These are phyloP conservation scores for Elsinoe fawcettii DNA, from an alignment of 2,329 filamentous ascomycete genomes.

Conservation along the genomic window DNA sequence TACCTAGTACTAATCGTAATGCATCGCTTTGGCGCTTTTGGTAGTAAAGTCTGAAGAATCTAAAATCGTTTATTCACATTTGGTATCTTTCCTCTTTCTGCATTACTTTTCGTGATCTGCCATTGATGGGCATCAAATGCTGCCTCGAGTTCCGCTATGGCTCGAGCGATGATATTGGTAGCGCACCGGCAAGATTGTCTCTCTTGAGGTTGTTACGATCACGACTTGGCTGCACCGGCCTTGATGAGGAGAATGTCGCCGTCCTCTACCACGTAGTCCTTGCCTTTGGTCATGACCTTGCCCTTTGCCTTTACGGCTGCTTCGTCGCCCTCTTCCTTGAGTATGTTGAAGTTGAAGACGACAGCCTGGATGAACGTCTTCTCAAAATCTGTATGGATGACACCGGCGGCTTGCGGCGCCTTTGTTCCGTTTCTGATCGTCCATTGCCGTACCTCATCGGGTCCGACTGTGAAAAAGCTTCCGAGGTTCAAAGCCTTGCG, in stretches of 20 bases:
- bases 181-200: not conserved
- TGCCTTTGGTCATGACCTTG: constrained; percentile 97
- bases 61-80: constrained; percentile 9
- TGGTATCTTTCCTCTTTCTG: constrained; percentile 1
- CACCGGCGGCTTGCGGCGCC: constrained; percentile 93
- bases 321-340: constrained; percentile 87
- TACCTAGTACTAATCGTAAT: constrained; percentile 5
- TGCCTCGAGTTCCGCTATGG: no score
- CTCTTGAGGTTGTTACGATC: constrained; percentile 11
- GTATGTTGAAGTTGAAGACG: constrained; percentile 76
- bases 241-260: constrained; percentile 83
- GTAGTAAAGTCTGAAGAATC: not conserved
- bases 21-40: not conserved
- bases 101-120: not conserved
- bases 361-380: constrained; percentile 98
- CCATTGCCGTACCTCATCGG: constrained; percentile 97
- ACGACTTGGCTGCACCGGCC: constrained; percentile 67
- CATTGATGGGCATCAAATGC: not conserved
- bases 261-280: constrained; percentile 87
- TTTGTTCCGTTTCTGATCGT: constrained; percentile 93
- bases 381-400: constrained; percentile 97
- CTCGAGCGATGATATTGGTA: not conserved
- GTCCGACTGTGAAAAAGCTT: constrained; percentile 94
- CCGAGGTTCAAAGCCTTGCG: constrained; percentile 81
- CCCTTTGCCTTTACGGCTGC: constrained; percentile 82